These are phyloP conservation scores for Jacaranda copaia DNA, from an alignment of 257 asterid genomes.

Conservation along the genomic window DNA sequence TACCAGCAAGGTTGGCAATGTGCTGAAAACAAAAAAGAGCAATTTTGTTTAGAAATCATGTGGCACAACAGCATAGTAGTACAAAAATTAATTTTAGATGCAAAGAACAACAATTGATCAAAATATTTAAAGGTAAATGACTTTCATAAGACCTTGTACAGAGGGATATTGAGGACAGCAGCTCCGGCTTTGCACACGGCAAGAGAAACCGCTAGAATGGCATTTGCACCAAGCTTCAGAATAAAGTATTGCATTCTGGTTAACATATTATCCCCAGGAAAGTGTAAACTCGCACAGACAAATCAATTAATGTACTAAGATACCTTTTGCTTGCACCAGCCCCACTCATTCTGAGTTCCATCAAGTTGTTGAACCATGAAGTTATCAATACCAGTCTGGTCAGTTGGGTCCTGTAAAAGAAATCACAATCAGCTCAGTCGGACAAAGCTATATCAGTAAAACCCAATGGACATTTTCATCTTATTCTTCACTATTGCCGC, in stretches of 20 bases:
- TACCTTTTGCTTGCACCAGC: slow-evolving; percentile 99
- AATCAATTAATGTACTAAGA: background rate
- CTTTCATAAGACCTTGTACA: slow-evolving; percentile 71
- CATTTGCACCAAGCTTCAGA: slow-evolving; percentile 95
- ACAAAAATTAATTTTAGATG: background rate
- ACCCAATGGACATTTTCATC: background rate
- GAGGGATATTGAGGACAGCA: slow-evolving; percentile 69
- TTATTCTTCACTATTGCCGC: background rate
- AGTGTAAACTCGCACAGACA: background rate
- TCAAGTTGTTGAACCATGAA: slow-evolving; percentile 96
- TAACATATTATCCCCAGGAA: background rate
- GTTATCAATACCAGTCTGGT: slow-evolving; percentile 84
- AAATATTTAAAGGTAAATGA: background rate
- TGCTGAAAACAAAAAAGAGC: slow-evolving; percentile 60
- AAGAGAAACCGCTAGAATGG: slow-evolving; percentile 95
- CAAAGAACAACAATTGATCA: background rate
- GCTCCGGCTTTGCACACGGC: slow-evolving; percentile 98
- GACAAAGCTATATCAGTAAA: background rate
- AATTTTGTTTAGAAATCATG: slow-evolving; percentile 19
- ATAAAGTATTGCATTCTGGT: slow-evolving; percentile 20
- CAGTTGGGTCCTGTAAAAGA: slow-evolving; percentile 76
- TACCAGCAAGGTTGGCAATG: slow-evolving; percentile 95
- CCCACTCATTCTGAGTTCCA: slow-evolving; percentile 99
- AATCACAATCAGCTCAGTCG: slow-evolving; percentile 20
- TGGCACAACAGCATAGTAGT: background rate